A percentile compares a stretch with the other conserved stretches of the same genome.
Conservation (phyloP, 257 asterid species). For the Apocynum venetum region DNA sequence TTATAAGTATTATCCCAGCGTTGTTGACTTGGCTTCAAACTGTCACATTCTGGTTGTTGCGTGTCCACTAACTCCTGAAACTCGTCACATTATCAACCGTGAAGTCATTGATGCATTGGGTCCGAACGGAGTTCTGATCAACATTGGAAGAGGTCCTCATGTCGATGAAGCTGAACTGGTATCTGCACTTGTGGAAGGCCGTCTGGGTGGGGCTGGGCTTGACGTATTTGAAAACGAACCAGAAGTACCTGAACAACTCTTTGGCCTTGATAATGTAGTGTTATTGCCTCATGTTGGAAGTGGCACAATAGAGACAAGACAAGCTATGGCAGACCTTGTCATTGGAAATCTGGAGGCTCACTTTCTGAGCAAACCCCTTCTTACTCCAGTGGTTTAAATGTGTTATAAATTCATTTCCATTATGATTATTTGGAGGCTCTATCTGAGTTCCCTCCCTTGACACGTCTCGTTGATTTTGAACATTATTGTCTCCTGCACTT, state of each 20-base stretch:
- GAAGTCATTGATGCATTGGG: constrained; percentile 68
- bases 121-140: constrained; percentile 61
- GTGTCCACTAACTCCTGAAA: constrained; percentile 58
- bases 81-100: constrained; percentile 50
- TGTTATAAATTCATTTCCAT: not conserved
- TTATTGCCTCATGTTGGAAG: constrained; percentile 70
- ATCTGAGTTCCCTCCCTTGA: not conserved
- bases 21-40: constrained; percentile 49
- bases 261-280: constrained; percentile 57
- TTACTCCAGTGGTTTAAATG: constrained; percentile 46
- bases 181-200: constrained; percentile 60
- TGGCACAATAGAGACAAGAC: constrained; percentile 55
- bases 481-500: not conserved
- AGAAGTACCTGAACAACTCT: constrained; percentile 45
- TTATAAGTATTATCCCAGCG: constrained; percentile 45
- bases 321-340: constrained; percentile 74
- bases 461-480: not conserved
- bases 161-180: constrained; percentile 66
- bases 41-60: constrained; percentile 58
- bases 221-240: constrained; percentile 83
- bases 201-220: constrained; percentile 86
- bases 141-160: constrained; percentile 66
- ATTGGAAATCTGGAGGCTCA: constrained; percentile 64
- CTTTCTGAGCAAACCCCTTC: constrained; percentile 53
- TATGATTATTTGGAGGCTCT: constrained; percentile 1